Conservation (phyloP, 2,329 filamentous ascomycete genomes). For the Colletotrichum magnum region DNA sequence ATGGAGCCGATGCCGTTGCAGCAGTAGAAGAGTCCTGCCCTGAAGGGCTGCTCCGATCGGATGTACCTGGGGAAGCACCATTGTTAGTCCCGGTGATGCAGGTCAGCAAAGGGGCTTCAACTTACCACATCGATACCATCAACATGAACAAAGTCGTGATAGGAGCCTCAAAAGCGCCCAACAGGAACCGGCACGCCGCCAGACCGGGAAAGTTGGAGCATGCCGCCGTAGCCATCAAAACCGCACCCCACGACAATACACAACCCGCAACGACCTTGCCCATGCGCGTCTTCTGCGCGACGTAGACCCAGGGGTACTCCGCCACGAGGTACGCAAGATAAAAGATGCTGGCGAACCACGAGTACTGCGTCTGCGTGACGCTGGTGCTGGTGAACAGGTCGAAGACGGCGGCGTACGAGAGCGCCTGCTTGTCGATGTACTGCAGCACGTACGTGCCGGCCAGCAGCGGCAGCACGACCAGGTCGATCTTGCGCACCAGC, state of each 20-base stretch:
- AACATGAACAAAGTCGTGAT: slow-evolving; percentile 66
- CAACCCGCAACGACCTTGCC: slow-evolving; percentile 51
- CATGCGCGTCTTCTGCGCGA: slow-evolving; percentile 53
- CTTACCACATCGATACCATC: slow-evolving; percentile 63
- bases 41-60: slow-evolving; percentile 60
- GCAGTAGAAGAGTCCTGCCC: slow-evolving; percentile 55
- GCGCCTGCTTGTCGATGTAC: slow-evolving; percentile 69
- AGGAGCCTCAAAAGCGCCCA: slow-evolving; percentile 62
- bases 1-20: slow-evolving; percentile 71
- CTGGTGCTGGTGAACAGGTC: slow-evolving; percentile 65
- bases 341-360: slow-evolving; percentile 69
- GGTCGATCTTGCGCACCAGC: slow-evolving; percentile 62
- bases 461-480: slow-evolving; percentile 65
- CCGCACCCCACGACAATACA: slow-evolving; percentile 52
- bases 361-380: slow-evolving; percentile 63
- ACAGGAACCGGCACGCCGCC: slow-evolving; percentile 56
- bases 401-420: slow-evolving; percentile 69
- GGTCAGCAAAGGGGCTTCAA: accelerated
- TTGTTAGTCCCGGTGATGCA: neutral
- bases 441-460: slow-evolving; percentile 65
- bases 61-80: slow-evolving; percentile 51
- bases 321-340: slow-evolving; percentile 64
- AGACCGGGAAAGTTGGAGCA: slow-evolving; percentile 58
- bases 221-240: slow-evolving; percentile 59
- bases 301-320: slow-evolving; percentile 55